Evolutionary conservation across 2,329 filamentous ascomycete species (phyloP), one percentile per base, ranked within the genome.

Genomic region (Orbilia javanica): DNA sequence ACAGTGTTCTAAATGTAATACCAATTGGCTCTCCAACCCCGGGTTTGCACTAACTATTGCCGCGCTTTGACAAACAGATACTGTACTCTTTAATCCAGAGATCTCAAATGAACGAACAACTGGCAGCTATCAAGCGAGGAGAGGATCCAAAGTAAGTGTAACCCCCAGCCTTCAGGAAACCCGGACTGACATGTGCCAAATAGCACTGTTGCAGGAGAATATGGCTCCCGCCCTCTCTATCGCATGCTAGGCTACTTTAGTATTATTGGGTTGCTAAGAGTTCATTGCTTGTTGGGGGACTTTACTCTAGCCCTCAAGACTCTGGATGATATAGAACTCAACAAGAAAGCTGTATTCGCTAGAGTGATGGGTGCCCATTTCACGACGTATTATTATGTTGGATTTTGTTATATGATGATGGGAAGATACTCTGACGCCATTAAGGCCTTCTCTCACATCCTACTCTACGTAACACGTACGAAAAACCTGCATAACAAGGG

Each of bases 321-420:
- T 39, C 92, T 99, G 81, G 96, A 99, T 85, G 95, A 98, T 85
- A 98, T 99, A 84, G 96, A 99, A 89, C 91, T 99, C 83, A 99
- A 98, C 89, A 99, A 99, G 89, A 98, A 98, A 89, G 94, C 96
- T 85, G 98, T 98, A 93, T 99, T 99, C 85, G 95, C 96, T 80
- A 93, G 96, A 81, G 96, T 99, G 85, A 98, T 99, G 96, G 95
- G 96, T 68, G 96, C 96, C 74, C 96, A 99, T 88, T 98, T 98
- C 88, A 97, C 95, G 82, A 99, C 96, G 81, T 82, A 79, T 42
- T 99, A 99, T 90, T 98, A 98, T 85, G 95, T 99, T 80, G 96
- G 96, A 82, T 99, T 99, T 90, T 97, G 93, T 82, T 99, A 99
- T 91, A 98, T 99, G 95, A 99, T 99, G 96, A 97, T 98, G 93